Evolutionary conservation across 768 basidiomycete species (phyloP).

Genomic region (Rhizopogon rudus): DNA sequence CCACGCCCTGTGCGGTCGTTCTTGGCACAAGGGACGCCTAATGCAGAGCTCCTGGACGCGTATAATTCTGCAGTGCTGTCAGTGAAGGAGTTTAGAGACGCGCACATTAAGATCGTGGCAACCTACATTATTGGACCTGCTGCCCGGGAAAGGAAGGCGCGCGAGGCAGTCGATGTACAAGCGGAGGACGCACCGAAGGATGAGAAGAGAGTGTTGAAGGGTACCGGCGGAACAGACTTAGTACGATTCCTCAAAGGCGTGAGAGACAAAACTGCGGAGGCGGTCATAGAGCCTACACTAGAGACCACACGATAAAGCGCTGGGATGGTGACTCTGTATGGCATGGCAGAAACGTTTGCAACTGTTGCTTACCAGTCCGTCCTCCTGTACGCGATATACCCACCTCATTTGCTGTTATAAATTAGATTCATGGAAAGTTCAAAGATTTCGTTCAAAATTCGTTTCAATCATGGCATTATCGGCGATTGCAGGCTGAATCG

Average conservation of each 20-base stretch:
- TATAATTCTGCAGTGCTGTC: slow-evolving; percentile 64
- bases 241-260: slow-evolving; percentile 73
- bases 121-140: slow-evolving; percentile 77
- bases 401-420: neutral
- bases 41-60: slow-evolving; percentile 37
- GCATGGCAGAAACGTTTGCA: neutral
- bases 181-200: slow-evolving; percentile 14
- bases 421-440: neutral
- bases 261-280: slow-evolving; percentile 58
- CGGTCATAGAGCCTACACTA: slow-evolving; percentile 19
- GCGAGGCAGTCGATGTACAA: slow-evolving; percentile 4
- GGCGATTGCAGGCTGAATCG: too few relatives aligned
- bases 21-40: slow-evolving; percentile 25
- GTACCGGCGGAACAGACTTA: slow-evolving; percentile 78
- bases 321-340: neutral
- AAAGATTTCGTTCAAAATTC: neutral
- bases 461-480: too few relatives aligned
- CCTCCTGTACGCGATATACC: neutral
- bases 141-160: slow-evolving; percentile 11
- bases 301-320: neutral
- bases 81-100: slow-evolving; percentile 69
- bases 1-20: slow-evolving; percentile 59
- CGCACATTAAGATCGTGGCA: slow-evolving; percentile 71
- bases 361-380: neutral
- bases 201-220: slow-evolving; percentile 40